Conservation (phyloP, 1,139 yeast genomes). For the Lodderomyces orthopsilosis region DNA sequence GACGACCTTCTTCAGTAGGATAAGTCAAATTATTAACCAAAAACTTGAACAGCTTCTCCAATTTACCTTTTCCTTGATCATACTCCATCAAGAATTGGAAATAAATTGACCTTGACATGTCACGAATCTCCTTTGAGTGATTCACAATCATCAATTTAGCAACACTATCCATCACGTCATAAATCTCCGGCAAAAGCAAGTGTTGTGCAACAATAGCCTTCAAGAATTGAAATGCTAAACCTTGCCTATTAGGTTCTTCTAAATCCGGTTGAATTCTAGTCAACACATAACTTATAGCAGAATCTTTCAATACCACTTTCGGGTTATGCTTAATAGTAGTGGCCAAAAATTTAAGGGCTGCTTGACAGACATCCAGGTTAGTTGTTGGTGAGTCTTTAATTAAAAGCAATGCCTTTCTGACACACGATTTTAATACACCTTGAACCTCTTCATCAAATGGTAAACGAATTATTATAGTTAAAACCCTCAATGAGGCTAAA, state of each 20-base stretch:
- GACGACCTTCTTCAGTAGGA: conserved; percentile 84
- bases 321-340: conserved; percentile 68
- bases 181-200: conserved; percentile 80
- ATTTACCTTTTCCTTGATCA: conserved; percentile 86
- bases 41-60: conserved; percentile 80
- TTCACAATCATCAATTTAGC: conserved; percentile 87
- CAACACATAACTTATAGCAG: conserved; percentile 72
- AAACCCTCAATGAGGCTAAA: conserved; percentile 62
- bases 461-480: conserved; percentile 58
- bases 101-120: conserved; percentile 79
- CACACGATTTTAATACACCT: conserved; percentile 53
- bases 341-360: conserved; percentile 72
- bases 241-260: conserved; percentile 87
- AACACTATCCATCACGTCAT: conserved; percentile 82
- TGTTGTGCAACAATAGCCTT: conserved; percentile 73
- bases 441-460: conserved; percentile 60
- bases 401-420: conserved; percentile 62
- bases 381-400: conserved; percentile 78
- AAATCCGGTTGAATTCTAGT: conserved; percentile 82
- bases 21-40: conserved; percentile 82
- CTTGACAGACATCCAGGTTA: conserved; percentile 78
- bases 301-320: conserved; percentile 63
- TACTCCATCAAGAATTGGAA: conserved; percentile 89
- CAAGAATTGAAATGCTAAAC: conserved; percentile 80
- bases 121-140: conserved; percentile 80